Evolutionary conservation across 805 yeast species (phyloP).

Genomic region (Nadsonia fulvescens): DNA sequence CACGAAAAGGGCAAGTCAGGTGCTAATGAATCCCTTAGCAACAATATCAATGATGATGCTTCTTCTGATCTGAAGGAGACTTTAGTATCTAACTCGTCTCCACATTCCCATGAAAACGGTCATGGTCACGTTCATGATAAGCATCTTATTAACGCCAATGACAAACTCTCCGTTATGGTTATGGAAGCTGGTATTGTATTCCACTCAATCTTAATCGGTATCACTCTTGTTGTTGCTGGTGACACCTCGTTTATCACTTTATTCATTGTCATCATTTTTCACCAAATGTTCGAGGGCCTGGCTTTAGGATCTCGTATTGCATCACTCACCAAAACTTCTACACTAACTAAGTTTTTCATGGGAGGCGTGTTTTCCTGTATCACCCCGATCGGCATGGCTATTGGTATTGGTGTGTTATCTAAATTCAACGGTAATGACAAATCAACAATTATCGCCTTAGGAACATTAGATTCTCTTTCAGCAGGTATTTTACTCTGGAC

Average conservation of each 20-base stretch:
- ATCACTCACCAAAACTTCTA: slow-evolving; percentile 31
- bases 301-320: slow-evolving; percentile 65
- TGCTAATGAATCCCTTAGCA: slow-evolving; percentile 1
- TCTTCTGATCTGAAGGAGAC: no score
- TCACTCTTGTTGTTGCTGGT: slow-evolving; percentile 39
- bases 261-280: slow-evolving; percentile 41
- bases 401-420: slow-evolving; percentile 55
- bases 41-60: slow-evolving; percentile 2
- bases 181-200: slow-evolving; percentile 46
- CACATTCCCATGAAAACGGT: slow-evolving; percentile 4
- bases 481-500: slow-evolving; percentile 59
- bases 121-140: slow-evolving; percentile 23
- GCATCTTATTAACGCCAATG: slow-evolving; percentile 25
- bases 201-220: slow-evolving; percentile 47
- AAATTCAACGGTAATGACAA: slow-evolving; percentile 42
- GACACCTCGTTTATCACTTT: slow-evolving; percentile 37
- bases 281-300: slow-evolving; percentile 66
- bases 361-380: slow-evolving; percentile 32
- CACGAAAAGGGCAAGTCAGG: slow-evolving; percentile 5
- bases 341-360: slow-evolving; percentile 5
- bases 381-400: slow-evolving; percentile 54
- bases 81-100: no score
- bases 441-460: slow-evolving; percentile 42
- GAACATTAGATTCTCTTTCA: slow-evolving; percentile 52
- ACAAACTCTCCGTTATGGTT: slow-evolving; percentile 7